Evolutionary conservation across 2,329 filamentous ascomycete species (phyloP), one percentile per base, ranked within the genome.

Genomic region (Cryphonectria japonica): DNA sequence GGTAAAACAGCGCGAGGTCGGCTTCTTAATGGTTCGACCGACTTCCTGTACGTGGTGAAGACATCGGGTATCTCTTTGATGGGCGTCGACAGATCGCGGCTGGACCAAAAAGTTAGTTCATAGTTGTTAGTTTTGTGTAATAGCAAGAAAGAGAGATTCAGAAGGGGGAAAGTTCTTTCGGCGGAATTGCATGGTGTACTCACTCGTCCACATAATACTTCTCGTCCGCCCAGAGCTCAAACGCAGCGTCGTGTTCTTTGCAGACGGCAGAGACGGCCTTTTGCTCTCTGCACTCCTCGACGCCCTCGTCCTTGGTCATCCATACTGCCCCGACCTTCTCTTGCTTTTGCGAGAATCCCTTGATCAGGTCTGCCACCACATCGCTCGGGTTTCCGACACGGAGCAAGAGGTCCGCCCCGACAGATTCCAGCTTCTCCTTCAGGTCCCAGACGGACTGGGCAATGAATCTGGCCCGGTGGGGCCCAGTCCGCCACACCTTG

Each of bases 181-280:
- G 34, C 34, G 6, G 34, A 34, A 34, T 34, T 34, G 34, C 3
- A 4, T 34, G 34, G 34, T 34, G 19, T 34, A 87, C 91, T 80
- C 82, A 95, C 93, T 95, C 92, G 76, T 95, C 91, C 66, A 95
- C 85, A 72, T 90, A 90, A 75, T 93, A 95, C 78, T 95, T 95
- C 79, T 94, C 92, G 75, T 95, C 92, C 0, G 80, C 79, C 88
- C 90, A 94, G 0, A 89, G 71, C 77, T 87, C 87, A 78, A 93
- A 93, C 1, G 88, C 84, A 4, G 89, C 82, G 0, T 83, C 84
- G 3, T 85, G 80, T 16, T 84, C 78, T 32, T 85, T 80, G 69
- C 91, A 90, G 0, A 88, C 77, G 0, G 81, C 77, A 39, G 84
- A 83, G 1, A 93, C 83, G 0, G 82, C 82, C 32, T 82, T 79